Evolutionary conservation across 441 rosid genomes (phyloP).

Genomic region (Pelargonium exstipulatum): DNA sequence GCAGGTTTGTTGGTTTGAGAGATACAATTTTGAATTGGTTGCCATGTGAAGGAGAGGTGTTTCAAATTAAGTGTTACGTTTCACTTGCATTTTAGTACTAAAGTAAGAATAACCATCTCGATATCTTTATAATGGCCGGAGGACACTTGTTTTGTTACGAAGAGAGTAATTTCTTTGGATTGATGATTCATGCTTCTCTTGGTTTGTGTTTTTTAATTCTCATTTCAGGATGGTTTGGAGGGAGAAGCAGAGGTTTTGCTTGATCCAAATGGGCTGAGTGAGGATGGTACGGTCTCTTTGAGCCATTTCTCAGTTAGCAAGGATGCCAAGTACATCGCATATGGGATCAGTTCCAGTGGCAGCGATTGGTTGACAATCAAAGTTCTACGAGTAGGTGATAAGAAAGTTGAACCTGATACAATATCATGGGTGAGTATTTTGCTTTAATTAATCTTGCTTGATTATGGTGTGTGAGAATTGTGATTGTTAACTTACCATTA

Average conservation of each 20-base stretch:
- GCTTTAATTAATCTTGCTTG: neutral
- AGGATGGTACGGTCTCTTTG: slow-evolving; percentile 77
- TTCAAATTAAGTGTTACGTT: neutral
- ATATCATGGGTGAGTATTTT: slow-evolving; percentile 69
- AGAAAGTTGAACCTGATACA: slow-evolving; percentile 59
- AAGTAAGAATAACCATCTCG: too few relatives aligned
- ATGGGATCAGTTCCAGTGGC: slow-evolving; percentile 83
- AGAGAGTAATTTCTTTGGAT: neutral
- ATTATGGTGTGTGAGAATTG: neutral
- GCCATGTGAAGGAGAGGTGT: slow-evolving; percentile 63
- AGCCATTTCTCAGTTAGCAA: slow-evolving; percentile 51
- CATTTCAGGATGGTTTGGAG: slow-evolving; percentile 61
- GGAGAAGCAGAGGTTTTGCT: slow-evolving; percentile 70
- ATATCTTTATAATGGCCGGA: too few relatives aligned
- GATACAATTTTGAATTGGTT: neutral
- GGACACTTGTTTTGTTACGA: neutral
- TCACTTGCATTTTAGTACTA: too few relatives aligned
- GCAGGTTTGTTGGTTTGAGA: slow-evolving; percentile 40
- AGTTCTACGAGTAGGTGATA: slow-evolving; percentile 58
- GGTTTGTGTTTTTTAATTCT: neutral
- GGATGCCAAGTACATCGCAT: slow-evolving; percentile 73
- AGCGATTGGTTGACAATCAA: slow-evolving; percentile 90
- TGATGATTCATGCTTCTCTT: neutral
- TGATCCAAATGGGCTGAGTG: slow-evolving; percentile 77
- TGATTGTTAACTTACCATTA: neutral